Conservation (phyloP, 345 rosid species). For the Anastatica hierochuntica region DNA sequence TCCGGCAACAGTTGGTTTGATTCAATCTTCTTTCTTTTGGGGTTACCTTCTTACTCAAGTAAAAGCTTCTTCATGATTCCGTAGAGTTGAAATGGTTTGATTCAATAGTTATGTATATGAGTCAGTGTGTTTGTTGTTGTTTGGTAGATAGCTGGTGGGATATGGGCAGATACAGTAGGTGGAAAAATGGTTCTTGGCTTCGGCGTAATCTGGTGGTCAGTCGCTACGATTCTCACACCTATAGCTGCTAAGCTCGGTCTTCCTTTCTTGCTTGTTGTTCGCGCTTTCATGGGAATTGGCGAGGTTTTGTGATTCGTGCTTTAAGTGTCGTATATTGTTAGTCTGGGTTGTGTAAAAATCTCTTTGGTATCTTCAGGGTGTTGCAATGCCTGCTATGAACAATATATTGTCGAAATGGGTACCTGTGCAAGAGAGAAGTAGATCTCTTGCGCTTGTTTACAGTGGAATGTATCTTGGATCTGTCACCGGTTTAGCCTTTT, state of each 20-base stretch:
- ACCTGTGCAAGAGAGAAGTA: constrained; percentile 83
- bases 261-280: constrained; percentile 73
- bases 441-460: constrained; percentile 83
- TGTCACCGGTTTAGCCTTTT: too few species aligned
- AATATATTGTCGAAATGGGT: constrained; percentile 91
- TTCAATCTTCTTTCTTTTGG: constrained; percentile 98
- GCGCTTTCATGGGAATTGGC: constrained; percentile 92
- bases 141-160: constrained; percentile 90
- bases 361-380: too few species aligned
- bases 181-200: constrained; percentile 81
- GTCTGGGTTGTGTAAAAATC: too few species aligned
- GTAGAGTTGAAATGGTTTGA: not conserved
- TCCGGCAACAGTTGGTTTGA: constrained; percentile 77
- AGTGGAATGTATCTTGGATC: constrained; percentile 97
- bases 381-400: constrained; percentile 99
- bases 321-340: too few species aligned
- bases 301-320: constrained; percentile 62
- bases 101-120: not conserved
- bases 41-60: constrained; percentile 96
- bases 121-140: not conserved
- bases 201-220: constrained; percentile 92
- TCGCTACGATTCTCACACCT: constrained; percentile 79
- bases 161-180: constrained; percentile 93
- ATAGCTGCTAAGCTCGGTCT: constrained; percentile 83
- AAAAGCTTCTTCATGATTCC: not conserved